These are phyloP conservation scores for Paracoccidioides brasiliensis DNA, from an alignment of 2,329 filamentous ascomycete genomes.

Conservation along the genomic window DNA sequence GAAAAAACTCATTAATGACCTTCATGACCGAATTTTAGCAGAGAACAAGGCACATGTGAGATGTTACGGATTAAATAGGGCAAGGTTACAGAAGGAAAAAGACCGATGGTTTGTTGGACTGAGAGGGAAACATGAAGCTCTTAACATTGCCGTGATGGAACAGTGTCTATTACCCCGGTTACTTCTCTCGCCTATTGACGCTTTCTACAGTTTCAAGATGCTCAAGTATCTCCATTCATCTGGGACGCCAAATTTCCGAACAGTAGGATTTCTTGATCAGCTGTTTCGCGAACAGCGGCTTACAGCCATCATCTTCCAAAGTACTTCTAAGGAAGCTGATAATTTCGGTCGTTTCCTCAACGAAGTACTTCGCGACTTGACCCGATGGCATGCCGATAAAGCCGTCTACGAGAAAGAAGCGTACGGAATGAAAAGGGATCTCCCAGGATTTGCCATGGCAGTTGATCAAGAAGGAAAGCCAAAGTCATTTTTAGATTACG, in stretches of 20 bases:
- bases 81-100: slow-evolving; percentile 62
- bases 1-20: slow-evolving; percentile 54
- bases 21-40: slow-evolving; percentile 55
- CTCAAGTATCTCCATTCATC: slow-evolving; percentile 76
- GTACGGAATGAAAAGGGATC: slow-evolving; percentile 49
- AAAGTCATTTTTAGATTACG: slow-evolving; percentile 61
- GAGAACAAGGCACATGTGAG: slow-evolving; percentile 61
- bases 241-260: slow-evolving; percentile 73
- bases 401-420: slow-evolving; percentile 70
- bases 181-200: slow-evolving; percentile 70
- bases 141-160: slow-evolving; percentile 70
- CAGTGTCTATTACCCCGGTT: slow-evolving; percentile 85
- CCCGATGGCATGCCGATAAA: slow-evolving; percentile 71
- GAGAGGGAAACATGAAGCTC: slow-evolving; percentile 47
- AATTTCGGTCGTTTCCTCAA: slow-evolving; percentile 86
- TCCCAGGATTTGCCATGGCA: slow-evolving; percentile 66
- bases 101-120: slow-evolving; percentile 61
- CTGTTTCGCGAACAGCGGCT: slow-evolving; percentile 75
- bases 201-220: slow-evolving; percentile 77
- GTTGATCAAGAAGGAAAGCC: slow-evolving; percentile 60
- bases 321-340: slow-evolving; percentile 80
- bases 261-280: slow-evolving; percentile 69
- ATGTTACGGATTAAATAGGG: slow-evolving; percentile 52
- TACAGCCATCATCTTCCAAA: slow-evolving; percentile 71
- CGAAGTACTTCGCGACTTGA: slow-evolving; percentile 65